These are phyloP conservation scores for Wallacemonas sp. DNA, from an alignment of 208 protist species.

Conservation along the genomic window DNA sequence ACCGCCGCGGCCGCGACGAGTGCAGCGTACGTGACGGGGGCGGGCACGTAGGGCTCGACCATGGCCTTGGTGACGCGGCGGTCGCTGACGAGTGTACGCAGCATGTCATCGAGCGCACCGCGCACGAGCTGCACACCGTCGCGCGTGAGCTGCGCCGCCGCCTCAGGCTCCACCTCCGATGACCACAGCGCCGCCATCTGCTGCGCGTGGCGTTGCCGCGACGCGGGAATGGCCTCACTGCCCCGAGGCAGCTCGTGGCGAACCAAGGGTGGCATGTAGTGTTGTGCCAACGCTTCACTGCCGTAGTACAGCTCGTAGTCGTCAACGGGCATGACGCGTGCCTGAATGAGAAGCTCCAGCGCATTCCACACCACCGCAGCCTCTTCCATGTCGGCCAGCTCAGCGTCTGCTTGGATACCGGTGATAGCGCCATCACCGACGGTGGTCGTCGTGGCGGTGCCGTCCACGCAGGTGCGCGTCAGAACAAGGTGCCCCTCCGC, in stretches of 20 bases:
- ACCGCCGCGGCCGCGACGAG: background rate
- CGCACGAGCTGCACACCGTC: conserved; percentile 18
- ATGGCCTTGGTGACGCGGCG: conserved; percentile 54
- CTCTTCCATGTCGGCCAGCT: conserved; percentile 17
- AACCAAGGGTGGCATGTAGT: conserved; percentile 35
- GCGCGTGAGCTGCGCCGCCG: background rate
- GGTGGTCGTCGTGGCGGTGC: background rate
- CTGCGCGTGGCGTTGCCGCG: background rate
- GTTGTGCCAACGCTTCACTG: conserved; percentile 21
- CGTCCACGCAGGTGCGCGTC: background rate
- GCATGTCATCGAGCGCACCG: conserved; percentile 58
- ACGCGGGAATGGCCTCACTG: background rate
- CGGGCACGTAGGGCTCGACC: conserved; percentile 33
- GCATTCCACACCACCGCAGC: conserved; percentile 31
- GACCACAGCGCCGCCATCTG: background rate
- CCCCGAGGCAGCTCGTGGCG: background rate
- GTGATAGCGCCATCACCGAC: no score
- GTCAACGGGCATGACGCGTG: conserved; percentile 67
- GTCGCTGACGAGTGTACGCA: conserved; percentile 57
- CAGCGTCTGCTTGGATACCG: background rate
- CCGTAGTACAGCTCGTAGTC: conserved; percentile 66
- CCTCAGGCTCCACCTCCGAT: background rate
- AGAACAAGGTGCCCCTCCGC: background rate
- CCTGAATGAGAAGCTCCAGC: conserved; percentile 80
- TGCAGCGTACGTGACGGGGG: conserved; percentile 24